A percentile compares a stretch with the other conserved stretches of the same genome.
Evolutionary conservation across 2,329 filamentous ascomycete species (phyloP).

Genomic region (Remersonia thermophila): DNA sequence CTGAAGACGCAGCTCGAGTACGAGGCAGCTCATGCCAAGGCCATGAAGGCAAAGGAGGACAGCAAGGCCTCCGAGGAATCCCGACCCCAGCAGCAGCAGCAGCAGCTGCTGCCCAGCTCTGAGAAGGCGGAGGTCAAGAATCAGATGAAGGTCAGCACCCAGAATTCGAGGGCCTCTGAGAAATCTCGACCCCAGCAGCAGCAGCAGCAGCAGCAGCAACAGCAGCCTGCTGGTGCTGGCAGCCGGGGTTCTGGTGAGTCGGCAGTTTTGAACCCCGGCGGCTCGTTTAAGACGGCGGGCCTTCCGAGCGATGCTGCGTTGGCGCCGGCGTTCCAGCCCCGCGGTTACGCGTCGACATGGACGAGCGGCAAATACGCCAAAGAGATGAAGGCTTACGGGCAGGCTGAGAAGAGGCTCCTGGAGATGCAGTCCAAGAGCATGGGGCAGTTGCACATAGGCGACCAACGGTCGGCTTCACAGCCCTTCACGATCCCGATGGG

Average conservation of each 20-base stretch:
- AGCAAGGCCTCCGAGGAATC: constrained; percentile 14
- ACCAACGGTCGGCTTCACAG: constrained; percentile 6
- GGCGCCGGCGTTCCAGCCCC: constrained; percentile 38
- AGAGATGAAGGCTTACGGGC: constrained; percentile 11
- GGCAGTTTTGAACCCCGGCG: constrained; percentile 9
- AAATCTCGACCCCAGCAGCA: constrained; percentile 1
- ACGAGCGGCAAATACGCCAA: constrained; percentile 9
- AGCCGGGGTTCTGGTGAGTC: neutral
- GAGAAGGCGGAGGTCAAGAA: neutral
- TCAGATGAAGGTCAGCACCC: too few species aligned
- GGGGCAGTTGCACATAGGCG: neutral
- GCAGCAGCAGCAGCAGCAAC: constrained; percentile 2
- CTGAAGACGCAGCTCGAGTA: constrained; percentile 32
- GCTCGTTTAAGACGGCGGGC: constrained; percentile 23
- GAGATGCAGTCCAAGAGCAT: constrained; percentile 1
- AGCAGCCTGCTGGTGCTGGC: constrained; percentile 6
- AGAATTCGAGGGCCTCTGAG: constrained; percentile 16
- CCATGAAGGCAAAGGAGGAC: constrained; percentile 17
- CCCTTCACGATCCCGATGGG: constrained; percentile 3
- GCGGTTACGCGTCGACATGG: constrained; percentile 15
- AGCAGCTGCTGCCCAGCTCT: neutral
- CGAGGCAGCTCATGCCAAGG: constrained; percentile 32
- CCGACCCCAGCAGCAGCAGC: constrained; percentile 1
- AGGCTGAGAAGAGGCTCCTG: constrained; percentile 7
- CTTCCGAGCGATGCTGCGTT: constrained; percentile 35